Conservation (phyloP, 148 eudicot species). For the Rhododendron mucronatum region DNA sequence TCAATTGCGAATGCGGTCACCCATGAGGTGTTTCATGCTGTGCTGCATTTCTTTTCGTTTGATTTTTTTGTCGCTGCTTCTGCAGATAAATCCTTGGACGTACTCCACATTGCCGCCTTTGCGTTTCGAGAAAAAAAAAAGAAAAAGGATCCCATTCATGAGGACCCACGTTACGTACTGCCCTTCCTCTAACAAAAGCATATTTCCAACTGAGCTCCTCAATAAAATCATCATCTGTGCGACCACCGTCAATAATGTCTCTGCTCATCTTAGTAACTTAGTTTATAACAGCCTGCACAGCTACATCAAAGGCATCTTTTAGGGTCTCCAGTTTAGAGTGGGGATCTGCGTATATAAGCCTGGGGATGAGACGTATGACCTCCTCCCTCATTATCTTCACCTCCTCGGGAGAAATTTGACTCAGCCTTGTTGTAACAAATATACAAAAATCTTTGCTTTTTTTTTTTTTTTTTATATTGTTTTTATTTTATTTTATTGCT, state of each 20-base stretch:
- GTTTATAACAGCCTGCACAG: slow-evolving; percentile 71
- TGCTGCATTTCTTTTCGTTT: too few species aligned
- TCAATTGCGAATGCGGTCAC: not conserved
- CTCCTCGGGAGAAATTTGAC: slow-evolving; percentile 52
- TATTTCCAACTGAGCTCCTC: slow-evolving; percentile 94
- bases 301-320: slow-evolving; percentile 82
- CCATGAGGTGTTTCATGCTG: not conserved
- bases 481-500: too few species aligned
- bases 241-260: slow-evolving; percentile 68
- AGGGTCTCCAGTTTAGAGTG: slow-evolving; percentile 72
- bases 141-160: slow-evolving; percentile 91
- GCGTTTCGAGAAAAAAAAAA: slow-evolving; percentile 72
- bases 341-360: slow-evolving; percentile 88
- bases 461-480: too few species aligned
- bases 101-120: slow-evolving; percentile 44
- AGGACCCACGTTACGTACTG: slow-evolving; percentile 29
- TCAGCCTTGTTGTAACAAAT: slow-evolving; percentile 9
- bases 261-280: slow-evolving; percentile 71
- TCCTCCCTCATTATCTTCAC: slow-evolving; percentile 73
- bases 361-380: slow-evolving; percentile 76
- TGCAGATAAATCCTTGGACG: slow-evolving; percentile 33
- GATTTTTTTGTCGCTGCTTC: slow-evolving; percentile 46
- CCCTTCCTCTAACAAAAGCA: slow-evolving; percentile 65
- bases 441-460: too few species aligned
- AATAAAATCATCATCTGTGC: slow-evolving; percentile 47